Percentiles rank a stretch among this genome's conserved stretches.
Conservation (phyloP, 106 monocot genomes). For the Phalaenopsis aphrodite region DNA sequence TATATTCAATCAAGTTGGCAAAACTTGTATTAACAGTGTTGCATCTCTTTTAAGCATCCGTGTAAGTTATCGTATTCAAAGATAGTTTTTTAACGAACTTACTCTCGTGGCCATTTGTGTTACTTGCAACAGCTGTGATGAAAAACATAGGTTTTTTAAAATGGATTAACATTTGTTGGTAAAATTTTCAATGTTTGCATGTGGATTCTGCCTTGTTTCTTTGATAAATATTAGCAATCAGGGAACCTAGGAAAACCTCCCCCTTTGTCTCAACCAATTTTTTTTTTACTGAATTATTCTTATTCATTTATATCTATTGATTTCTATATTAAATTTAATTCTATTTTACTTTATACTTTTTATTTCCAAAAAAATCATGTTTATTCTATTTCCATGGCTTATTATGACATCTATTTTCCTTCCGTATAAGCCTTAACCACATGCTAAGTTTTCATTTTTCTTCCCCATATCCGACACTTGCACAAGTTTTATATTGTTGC, state of each 20-base stretch:
- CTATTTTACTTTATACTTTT: neutral
- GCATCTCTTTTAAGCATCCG: neutral
- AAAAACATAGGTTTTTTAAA: neutral
- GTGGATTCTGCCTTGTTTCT: too few relatives aligned
- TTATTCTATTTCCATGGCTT: neutral
- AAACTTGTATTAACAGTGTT: neutral
- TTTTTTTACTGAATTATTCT: neutral
- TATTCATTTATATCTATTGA: neutral
- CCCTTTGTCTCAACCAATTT: too few relatives aligned
- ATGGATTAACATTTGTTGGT: neutral
- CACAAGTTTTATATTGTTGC: too few relatives aligned
- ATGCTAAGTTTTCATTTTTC: too few relatives aligned
- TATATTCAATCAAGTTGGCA: neutral
- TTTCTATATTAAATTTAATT: neutral
- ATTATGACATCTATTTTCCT: neutral
- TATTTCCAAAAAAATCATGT: neutral
- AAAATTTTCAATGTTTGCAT: too few relatives aligned
- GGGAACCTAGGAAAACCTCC: too few relatives aligned
- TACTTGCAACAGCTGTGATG: too few relatives aligned
- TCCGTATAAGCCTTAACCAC: neutral
- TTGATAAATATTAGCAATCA: too few relatives aligned
- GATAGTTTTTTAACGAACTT: too few relatives aligned
- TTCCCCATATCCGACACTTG: too few relatives aligned
- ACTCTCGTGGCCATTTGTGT: too few relatives aligned
- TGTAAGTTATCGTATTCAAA: neutral